These are phyloP conservation scores for Apiospora saccharicola DNA, from an alignment of 2,329 filamentous ascomycete genomes.

Conservation along the genomic window DNA sequence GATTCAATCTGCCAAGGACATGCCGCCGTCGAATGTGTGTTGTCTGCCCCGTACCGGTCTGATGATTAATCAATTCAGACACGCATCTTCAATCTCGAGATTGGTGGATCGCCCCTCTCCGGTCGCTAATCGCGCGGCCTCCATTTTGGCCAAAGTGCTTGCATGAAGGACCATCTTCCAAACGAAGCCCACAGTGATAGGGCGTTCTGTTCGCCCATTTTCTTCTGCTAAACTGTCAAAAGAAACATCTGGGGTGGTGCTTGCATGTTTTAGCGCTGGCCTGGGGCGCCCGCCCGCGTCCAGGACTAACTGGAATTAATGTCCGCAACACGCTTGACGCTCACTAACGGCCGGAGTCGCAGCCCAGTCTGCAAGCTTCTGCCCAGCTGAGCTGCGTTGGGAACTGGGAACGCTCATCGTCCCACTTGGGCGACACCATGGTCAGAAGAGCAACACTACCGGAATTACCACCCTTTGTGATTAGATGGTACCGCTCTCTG, in stretches of 20 bases:
- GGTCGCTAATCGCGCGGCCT: slow-evolving; percentile 15
- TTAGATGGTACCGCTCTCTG: neutral
- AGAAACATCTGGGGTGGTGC: slow-evolving; percentile 6
- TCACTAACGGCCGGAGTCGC: neutral
- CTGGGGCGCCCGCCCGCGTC: neutral
- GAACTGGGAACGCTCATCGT: neutral
- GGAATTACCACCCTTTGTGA: neutral
- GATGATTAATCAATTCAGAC: neutral
- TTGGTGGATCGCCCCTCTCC: neutral
- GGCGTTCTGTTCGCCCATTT: neutral
- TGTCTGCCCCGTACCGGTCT: neutral
- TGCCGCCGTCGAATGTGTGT: neutral
- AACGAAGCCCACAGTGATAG: slow-evolving; percentile 1
- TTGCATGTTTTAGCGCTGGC: slow-evolving; percentile 9
- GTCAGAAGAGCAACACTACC: neutral
- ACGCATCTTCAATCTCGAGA: neutral
- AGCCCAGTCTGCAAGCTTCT: neutral
- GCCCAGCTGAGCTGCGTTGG: neutral
- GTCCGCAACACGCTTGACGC: neutral
- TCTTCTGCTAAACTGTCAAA: slow-evolving; percentile 17
- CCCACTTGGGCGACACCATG: neutral
- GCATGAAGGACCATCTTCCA: neutral
- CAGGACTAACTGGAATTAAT: neutral
- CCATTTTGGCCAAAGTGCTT: slow-evolving; percentile 19
- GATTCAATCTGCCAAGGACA: neutral